Conservation (phyloP, 768 basidiomycete species). For the Hericium erinaceus region DNA sequence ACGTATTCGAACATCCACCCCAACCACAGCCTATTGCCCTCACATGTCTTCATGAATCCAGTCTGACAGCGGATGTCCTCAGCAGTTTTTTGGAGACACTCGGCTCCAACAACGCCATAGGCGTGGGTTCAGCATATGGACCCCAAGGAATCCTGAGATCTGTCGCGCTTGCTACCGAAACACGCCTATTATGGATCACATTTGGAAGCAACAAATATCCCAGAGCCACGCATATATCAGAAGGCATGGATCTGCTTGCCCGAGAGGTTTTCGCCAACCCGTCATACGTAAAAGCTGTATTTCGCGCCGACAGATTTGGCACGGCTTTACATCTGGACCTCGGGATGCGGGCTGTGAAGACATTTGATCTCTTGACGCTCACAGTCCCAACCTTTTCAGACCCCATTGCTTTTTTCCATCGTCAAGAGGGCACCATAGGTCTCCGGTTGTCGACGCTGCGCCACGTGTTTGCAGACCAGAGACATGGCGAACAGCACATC, state of each 20-base stretch:
- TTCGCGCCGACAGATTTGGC: slow-evolving; percentile 18
- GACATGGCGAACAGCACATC: neutral
- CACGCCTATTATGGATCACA: slow-evolving; percentile 19
- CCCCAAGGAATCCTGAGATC: slow-evolving; percentile 24
- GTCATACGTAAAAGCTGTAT: neutral
- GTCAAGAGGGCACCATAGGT: too few species aligned
- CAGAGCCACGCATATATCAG: too few species aligned
- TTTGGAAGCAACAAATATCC: too few species aligned
- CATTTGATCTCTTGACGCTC: neutral
- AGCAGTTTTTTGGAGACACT: neutral
- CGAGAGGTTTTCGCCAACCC: slow-evolving; percentile 13
- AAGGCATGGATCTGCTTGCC: neutral
- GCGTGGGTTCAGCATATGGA: slow-evolving; percentile 35
- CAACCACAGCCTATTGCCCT: neutral
- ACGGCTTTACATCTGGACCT: slow-evolving; percentile 32
- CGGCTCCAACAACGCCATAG: slow-evolving; percentile 18
- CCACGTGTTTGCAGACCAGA: neutral
- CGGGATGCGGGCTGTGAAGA: slow-evolving; percentile 21
- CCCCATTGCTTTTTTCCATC: neutral
- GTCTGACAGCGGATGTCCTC: neutral
- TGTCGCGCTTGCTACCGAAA: slow-evolving; percentile 32
- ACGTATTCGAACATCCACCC: slow-evolving; percentile 13
- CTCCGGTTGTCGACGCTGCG: neutral
- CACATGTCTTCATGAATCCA: neutral
- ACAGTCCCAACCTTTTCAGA: neutral